A percentile compares a stretch with the other conserved stretches of the same genome.
Conservation (phyloP, 2,329 filamentous ascomycete genomes). For the Exophiala oligosperma region DNA sequence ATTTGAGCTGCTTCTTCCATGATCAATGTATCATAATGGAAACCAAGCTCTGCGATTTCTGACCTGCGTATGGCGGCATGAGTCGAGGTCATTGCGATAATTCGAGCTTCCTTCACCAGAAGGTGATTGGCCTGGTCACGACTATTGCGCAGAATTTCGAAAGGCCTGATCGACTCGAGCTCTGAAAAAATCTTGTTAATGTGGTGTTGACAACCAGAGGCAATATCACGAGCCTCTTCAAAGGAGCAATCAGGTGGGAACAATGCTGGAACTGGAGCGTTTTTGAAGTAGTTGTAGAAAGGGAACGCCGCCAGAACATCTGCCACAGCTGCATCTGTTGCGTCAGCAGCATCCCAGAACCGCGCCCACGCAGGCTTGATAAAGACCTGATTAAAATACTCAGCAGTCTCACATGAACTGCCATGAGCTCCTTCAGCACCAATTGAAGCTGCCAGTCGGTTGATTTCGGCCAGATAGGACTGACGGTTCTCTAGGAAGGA, state of each 20-base stretch:
- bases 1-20: slow-evolving; percentile 99
- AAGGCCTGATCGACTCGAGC: slow-evolving; percentile 88
- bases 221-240: slow-evolving; percentile 71
- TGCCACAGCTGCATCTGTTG: slow-evolving; percentile 56
- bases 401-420: slow-evolving; percentile 92
- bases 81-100: slow-evolving; percentile 98
- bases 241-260: slow-evolving; percentile 69
- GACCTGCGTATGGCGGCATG: slow-evolving; percentile 92
- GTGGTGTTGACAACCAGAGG: slow-evolving; percentile 82
- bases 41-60: slow-evolving; percentile 88
- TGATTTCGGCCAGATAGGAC: slow-evolving; percentile 76
- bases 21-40: slow-evolving; percentile 95
- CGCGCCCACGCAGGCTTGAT: slow-evolving; percentile 84
- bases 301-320: slow-evolving; percentile 76
- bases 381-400: slow-evolving; percentile 94
- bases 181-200: slow-evolving; percentile 89
- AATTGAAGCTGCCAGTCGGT: slow-evolving; percentile 80
- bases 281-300: slow-evolving; percentile 82
- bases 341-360: slow-evolving; percentile 68
- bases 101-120: slow-evolving; percentile 90
- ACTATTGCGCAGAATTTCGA: slow-evolving; percentile 86
- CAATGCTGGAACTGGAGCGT: slow-evolving; percentile 75
- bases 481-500: slow-evolving; percentile 89
- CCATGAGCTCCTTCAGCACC: slow-evolving; percentile 90
- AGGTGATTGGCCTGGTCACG: slow-evolving; percentile 96